Conservation (phyloP, 257 asterid species). For the Lantana camara region DNA sequence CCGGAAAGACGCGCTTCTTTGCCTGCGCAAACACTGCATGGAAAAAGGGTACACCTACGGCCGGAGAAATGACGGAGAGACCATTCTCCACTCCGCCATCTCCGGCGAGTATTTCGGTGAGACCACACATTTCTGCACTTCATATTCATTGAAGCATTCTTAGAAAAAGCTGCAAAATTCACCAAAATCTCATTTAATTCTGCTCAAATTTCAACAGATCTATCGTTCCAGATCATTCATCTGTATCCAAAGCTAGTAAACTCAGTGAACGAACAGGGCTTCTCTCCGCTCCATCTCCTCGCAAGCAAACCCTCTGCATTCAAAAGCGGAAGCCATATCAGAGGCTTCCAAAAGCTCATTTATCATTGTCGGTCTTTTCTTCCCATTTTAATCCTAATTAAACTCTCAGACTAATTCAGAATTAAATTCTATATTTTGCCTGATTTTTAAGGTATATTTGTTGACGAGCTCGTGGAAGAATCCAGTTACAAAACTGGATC, state of each 20-base stretch:
- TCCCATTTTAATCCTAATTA: too few relatives aligned
- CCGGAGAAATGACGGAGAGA: constrained; percentile 35
- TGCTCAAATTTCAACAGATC: too few relatives aligned
- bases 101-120: constrained; percentile 37
- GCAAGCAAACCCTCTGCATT: constrained; percentile 45
- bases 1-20: neutral
- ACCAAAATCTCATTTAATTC: too few relatives aligned
- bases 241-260: constrained; percentile 14
- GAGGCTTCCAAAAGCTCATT: constrained; percentile 24
- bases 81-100: constrained; percentile 39
- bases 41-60: neutral
- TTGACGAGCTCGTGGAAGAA: neutral
- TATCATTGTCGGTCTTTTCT: constrained; percentile 35
- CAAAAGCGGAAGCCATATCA: constrained; percentile 39
- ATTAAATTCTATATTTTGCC: too few relatives aligned
- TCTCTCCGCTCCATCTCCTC: constrained; percentile 37
- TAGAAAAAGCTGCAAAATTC: too few relatives aligned
- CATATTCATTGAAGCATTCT: too few relatives aligned
- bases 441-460: neutral
- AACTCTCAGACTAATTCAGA: too few relatives aligned
- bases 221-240: constrained; percentile 29
- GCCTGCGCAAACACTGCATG: neutral
- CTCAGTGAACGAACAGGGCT: constrained; percentile 28
- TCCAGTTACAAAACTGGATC: too few relatives aligned
- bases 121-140: too few relatives aligned